These are phyloP conservation scores for Exophiala calicioides DNA, from an alignment of 2,329 filamentous ascomycete genomes.

Conservation along the genomic window DNA sequence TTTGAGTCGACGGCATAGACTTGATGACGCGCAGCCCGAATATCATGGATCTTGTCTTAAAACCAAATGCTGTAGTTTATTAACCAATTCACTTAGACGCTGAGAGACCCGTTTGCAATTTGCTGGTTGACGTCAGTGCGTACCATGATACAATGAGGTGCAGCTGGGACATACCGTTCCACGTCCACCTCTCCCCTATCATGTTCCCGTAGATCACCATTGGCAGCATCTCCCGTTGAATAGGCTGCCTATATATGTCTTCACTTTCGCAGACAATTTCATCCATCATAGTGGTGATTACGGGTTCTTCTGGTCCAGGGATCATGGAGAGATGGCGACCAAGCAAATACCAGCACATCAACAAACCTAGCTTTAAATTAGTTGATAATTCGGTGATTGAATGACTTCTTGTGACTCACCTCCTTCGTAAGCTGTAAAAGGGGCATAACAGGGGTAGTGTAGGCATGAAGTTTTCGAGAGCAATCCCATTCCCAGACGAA, in stretches of 20 bases:
- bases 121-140: too few species aligned
- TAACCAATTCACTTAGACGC: too few species aligned
- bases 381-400: neutral
- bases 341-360: conserved; percentile 8
- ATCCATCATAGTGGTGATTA: conserved; percentile 10
- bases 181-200: conserved; percentile 7
- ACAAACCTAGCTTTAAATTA: neutral
- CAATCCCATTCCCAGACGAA: conserved; percentile 1
- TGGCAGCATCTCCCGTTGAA: conserved; percentile 4
- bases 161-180: conserved; percentile 2
- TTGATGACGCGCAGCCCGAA: too few species aligned
- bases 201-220: conserved; percentile 10
- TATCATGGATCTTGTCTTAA: too few species aligned
- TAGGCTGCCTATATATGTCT: conserved; percentile 4
- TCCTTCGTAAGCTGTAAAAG: neutral
- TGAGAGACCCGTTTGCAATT: too few species aligned
- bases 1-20: too few species aligned
- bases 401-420: neutral
- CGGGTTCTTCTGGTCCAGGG: conserved; percentile 4
- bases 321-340: conserved; percentile 3
- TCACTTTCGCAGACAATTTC: conserved; percentile 8
- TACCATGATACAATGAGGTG: too few species aligned
- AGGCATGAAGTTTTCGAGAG: conserved; percentile 1
- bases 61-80: too few species aligned
- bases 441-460: conserved; percentile 1